Conservation (phyloP, 805 yeast species). For the Saccharomycopsis fibuligera region DNA sequence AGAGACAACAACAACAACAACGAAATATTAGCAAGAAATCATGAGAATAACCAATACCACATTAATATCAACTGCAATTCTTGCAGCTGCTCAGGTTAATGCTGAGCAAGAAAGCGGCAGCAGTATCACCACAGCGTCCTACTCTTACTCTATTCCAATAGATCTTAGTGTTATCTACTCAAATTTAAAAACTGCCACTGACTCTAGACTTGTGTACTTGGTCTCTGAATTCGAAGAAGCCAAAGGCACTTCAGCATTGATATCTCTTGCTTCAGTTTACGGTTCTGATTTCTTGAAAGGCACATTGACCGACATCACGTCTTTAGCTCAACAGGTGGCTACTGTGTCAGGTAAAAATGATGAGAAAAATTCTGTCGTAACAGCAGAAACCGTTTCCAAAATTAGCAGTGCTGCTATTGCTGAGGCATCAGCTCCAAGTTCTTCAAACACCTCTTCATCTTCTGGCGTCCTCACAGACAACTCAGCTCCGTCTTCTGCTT, state of each 20-base stretch:
- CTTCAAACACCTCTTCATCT: background rate
- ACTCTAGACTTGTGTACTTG: conserved; percentile 11
- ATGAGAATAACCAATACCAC: too few species aligned
- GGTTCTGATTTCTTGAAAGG: conserved; percentile 19
- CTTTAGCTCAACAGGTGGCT: conserved; percentile 17
- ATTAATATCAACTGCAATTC: background rate
- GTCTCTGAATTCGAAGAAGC: conserved; percentile 20
- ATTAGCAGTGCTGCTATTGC: background rate
- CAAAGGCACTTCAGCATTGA: conserved; percentile 21
- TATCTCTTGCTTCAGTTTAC: conserved; percentile 21
- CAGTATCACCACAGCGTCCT: background rate
- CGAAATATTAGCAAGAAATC: too few species aligned
- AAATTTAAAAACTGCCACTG: conserved; percentile 17
- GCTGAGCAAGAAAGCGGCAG: too few species aligned
- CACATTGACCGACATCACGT: conserved; percentile 17
- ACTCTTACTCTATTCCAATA: conserved; percentile 13
- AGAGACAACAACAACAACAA: too few species aligned
- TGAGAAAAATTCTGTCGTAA: conserved; percentile 4
- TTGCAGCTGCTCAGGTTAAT: background rate
- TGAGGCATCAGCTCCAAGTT: background rate
- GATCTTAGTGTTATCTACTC: conserved; percentile 15
- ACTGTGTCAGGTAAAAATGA: conserved; percentile 16
- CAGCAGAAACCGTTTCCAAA: too few species aligned
- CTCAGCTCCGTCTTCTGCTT: too few species aligned
- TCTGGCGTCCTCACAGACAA: background rate